Percentiles rank a stretch among this genome's conserved stretches.
These are phyloP conservation scores for Aspergillus leporis DNA, from an alignment of 495 filamentous ascomycete genomes.

Conservation along the genomic window DNA sequence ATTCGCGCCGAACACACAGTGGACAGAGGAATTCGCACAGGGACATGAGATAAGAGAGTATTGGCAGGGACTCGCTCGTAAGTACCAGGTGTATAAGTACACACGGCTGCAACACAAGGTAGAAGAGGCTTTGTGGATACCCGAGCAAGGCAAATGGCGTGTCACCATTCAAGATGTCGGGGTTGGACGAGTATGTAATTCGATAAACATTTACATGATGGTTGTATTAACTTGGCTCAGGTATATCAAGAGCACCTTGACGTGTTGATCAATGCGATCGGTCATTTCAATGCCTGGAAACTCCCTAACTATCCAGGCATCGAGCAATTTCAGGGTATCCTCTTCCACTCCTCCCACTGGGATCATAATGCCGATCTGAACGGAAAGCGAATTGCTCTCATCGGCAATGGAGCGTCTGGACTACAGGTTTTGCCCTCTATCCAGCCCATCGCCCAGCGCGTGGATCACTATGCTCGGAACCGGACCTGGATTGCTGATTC, in stretches of 20 bases:
- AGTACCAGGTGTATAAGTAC: conserved; percentile 62
- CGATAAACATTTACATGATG: neutral
- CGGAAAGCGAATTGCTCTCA: conserved; percentile 60
- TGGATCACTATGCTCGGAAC: conserved; percentile 65
- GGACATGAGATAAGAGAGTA: conserved; percentile 66
- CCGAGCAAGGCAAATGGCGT: conserved; percentile 51
- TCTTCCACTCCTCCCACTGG: conserved; percentile 59
- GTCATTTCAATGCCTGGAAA: conserved; percentile 56
- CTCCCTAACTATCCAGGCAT: conserved; percentile 55
- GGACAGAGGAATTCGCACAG: conserved; percentile 65
- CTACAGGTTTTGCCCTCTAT: conserved; percentile 56
- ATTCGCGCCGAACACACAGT: conserved; percentile 65
- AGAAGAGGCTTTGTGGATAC: conserved; percentile 54
- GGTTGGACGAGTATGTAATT: conserved; percentile 28
- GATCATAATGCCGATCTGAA: conserved; percentile 46
- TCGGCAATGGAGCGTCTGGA: conserved; percentile 60
- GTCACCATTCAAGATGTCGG: conserved; percentile 41
- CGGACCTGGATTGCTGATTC: conserved; percentile 70
- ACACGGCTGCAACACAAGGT: conserved; percentile 52
- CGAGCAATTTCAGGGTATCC: conserved; percentile 43
- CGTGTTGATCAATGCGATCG: conserved; percentile 60
- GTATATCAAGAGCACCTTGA: conserved; percentile 56
- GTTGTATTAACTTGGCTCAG: conserved; percentile 22
- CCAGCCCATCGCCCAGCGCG: conserved; percentile 58
- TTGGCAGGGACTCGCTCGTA: conserved; percentile 58